phyloP scores from a whole-genome alignment of 176 grass and related monocot genomes.

The Cenchrus fungigraminus region DNA sequence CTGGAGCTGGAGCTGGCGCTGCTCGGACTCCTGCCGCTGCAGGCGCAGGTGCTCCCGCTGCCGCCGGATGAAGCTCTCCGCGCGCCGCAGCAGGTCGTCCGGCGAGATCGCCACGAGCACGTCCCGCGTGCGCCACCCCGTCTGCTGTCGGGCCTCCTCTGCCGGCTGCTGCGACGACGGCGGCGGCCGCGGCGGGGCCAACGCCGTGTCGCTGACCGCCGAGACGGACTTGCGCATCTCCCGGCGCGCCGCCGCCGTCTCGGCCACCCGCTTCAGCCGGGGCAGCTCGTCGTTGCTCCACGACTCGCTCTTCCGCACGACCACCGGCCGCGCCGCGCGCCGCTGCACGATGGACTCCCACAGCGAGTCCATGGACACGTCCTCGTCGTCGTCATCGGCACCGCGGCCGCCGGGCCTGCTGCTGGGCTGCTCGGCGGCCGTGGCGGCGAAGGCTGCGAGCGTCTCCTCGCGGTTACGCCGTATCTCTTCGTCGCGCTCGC shows the following conservation, averaged over 20 bases:
- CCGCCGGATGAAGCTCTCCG: conserved; percentile 75
- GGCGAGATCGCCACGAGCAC: conserved; percentile 45
- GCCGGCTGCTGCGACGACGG: conserved; percentile 36
- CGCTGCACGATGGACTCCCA: conserved; percentile 55
- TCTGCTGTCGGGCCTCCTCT: neutral
- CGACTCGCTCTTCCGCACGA: conserved; percentile 69
- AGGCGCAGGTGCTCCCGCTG: conserved; percentile 78
- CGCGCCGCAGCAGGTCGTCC: conserved; percentile 64
- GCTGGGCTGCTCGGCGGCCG: neutral
- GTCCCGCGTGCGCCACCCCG: conserved; percentile 76
- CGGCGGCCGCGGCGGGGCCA: neutral
- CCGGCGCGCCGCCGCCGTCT: conserved; percentile 5
- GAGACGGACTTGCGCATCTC: conserved; percentile 53
- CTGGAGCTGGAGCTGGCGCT: conserved; percentile 46
- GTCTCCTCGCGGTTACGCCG: neutral
- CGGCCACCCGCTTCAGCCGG: conserved; percentile 37
- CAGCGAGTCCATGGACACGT: conserved; percentile 49
- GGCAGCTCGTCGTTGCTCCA: conserved; percentile 56
- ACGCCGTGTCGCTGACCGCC: conserved; percentile 25
- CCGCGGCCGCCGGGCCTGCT: neutral
- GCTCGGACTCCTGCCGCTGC: conserved; percentile 81
- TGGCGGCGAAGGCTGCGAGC: neutral
- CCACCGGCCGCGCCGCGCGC: conserved; percentile 35
- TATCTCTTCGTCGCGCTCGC: neutral
- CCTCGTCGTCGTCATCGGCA: neutral